A percentile compares a stretch with the other conserved stretches of the same genome.
Evolutionary conservation across 305 asterid genomes (phyloP).

Genomic region (Plantago rigida): DNA sequence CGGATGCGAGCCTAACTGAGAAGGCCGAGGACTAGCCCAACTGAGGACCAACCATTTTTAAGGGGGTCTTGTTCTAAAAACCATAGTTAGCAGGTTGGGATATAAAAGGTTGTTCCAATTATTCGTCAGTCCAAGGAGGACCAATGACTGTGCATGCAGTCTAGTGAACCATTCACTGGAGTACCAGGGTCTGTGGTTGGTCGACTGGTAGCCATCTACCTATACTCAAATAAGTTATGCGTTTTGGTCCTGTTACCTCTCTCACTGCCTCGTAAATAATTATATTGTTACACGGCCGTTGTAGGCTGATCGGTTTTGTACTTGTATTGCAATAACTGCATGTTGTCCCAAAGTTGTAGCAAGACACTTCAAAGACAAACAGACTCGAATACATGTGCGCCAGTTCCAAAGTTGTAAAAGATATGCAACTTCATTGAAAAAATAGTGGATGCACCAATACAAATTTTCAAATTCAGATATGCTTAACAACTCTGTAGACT

Average conservation of each 20-base stretch:
- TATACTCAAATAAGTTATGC: constrained; percentile 55
- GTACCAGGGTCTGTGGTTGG: constrained; percentile 64
- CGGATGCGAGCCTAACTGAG: constrained; percentile 42
- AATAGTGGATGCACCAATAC: no score
- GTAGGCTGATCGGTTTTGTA: constrained; percentile 35
- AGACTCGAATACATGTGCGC: no score
- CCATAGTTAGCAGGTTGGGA: constrained; percentile 40
- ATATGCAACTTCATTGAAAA: no score
- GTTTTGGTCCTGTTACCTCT: constrained; percentile 35
- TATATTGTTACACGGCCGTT: constrained; percentile 40
- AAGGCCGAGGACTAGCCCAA: constrained; percentile 35
- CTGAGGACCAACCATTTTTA: constrained; percentile 6
- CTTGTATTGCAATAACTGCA: constrained; percentile 57
- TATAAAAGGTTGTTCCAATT: constrained; percentile 70
- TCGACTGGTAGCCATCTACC: constrained; percentile 72
- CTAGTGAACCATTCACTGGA: constrained; percentile 51
- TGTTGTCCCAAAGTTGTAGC: not conserved
- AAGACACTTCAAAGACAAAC: no score
- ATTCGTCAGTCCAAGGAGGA: constrained; percentile 85
- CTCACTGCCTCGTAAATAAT: constrained; percentile 39
- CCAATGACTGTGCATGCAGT: constrained; percentile 67
- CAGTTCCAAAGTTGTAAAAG: no score
- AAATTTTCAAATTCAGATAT: no score
- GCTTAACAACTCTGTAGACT: no score
- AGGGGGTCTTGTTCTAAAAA: constrained; percentile 32